Evolutionary conservation across 129 eudicot genomes (phyloP), one percentile per base, ranked within the genome.

Genomic region (Flaveria linearis): DNA sequence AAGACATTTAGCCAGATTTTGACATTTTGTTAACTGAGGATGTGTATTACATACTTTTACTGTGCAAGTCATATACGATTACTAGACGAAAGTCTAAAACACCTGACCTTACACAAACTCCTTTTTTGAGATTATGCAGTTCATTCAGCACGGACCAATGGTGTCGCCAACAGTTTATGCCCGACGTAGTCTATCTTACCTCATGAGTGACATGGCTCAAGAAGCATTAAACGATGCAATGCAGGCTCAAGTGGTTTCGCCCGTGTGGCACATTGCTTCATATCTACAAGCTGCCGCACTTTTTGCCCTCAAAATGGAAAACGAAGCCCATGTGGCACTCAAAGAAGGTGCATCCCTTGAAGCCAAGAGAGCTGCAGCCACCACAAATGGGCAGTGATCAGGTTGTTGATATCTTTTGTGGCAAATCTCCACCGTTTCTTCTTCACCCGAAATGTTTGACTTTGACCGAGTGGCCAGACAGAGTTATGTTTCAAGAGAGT

Each of bases 171-270:
- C 96, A 0, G 86, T 90, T 5, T 83, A 73, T 73, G 96, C 91
- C 11, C 71, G 96, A 10, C 90, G 96, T 36, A 87, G 96, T 80
- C 77, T 87, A 65, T 85, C 87, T n/a, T 80, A 90, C 79, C 87
- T 90, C 25, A 82, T 90, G 88, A 76, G 65, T 17, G 90, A 90
- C 83, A 84, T 80, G 87, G 78, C 92, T 55, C 88, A 84, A 58
- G 90, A 86, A 79, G 92, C 96, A 8, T 62, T 90, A 16, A 74
- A 61, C 10, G 96, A 90, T 75, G 92, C 96, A 84, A 85, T 90
- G 92, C 90, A 90, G 58, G 93, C 93, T 15, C 91, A 86, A 66
- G 86, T 86, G 25, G 76, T 86, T 12, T 86, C 88, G n/a, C 93
- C 93, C 4, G 90, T 82, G 18, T 90, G 91, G 93, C 87, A 88